Conservation (phyloP, 2,329 filamentous ascomycete genomes). For the Mycosphaerella arachidis region DNA sequence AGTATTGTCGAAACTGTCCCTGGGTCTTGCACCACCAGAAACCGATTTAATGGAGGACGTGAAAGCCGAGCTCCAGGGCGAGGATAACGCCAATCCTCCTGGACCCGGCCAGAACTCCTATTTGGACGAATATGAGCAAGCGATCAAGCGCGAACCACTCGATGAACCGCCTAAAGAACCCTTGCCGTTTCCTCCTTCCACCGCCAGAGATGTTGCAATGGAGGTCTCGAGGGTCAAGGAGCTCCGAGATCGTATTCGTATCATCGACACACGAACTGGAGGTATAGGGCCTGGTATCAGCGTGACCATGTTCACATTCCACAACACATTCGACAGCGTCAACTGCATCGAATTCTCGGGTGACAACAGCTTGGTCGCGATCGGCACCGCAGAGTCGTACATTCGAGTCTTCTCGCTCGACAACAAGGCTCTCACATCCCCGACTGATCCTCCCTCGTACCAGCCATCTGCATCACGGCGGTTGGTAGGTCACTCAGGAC, state of each 20-base stretch:
- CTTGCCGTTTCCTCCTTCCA: conserved; percentile 80
- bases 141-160: conserved; percentile 80
- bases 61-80: conserved; percentile 77
- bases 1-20: conserved; percentile 60
- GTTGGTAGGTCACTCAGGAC: conserved; percentile 80
- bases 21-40: conserved; percentile 82
- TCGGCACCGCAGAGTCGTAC: conserved; percentile 88
- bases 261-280: conserved; percentile 70
- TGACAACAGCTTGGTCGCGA: conserved; percentile 80
- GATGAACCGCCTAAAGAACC: conserved; percentile 77
- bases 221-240: conserved; percentile 93
- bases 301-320: conserved; percentile 96
- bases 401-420: conserved; percentile 92
- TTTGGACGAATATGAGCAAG: conserved; percentile 81
- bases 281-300: conserved; percentile 79
- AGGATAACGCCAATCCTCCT: conserved; percentile 74
- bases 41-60: conserved; percentile 77
- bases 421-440: conserved; percentile 71
- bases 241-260: conserved; percentile 84
- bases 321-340: conserved; percentile 88
- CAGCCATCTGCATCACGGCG: conserved; percentile 63
- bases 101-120: conserved; percentile 66
- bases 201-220: conserved; percentile 84
- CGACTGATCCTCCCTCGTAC: conserved; percentile 58
- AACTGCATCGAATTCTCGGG: conserved; percentile 96